Evolutionary conservation across 495 filamentous ascomycete species (phyloP).

Genomic region (Viridothelium virens): DNA sequence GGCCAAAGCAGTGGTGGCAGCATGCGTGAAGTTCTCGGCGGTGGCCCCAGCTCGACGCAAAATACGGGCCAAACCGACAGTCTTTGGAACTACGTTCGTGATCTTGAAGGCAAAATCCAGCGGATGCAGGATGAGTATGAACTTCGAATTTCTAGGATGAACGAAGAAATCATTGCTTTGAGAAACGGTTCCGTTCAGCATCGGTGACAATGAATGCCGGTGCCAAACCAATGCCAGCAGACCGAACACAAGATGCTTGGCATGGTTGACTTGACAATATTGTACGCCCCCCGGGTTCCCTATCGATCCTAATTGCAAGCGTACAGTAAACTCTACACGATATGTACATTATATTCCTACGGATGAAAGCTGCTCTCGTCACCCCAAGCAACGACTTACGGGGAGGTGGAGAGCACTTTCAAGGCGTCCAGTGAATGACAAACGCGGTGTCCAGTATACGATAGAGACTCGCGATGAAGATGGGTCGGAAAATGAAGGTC

Average conservation of each 20-base stretch:
- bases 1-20: conserved; percentile 33
- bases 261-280: neutral
- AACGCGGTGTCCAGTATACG: conserved; percentile 9
- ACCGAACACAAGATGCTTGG: neutral
- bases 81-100: conserved; percentile 31
- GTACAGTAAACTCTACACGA: neutral
- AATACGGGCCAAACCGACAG: conserved; percentile 17
- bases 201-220: neutral
- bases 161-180: conserved; percentile 31
- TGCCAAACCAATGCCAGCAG: neutral
- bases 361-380: neutral
- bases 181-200: conserved; percentile 10
- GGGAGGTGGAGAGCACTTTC: too few species aligned
- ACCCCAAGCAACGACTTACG: neutral
- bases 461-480: conserved; percentile 11
- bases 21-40: conserved; percentile 32
- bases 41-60: conserved; percentile 7
- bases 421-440: conserved; percentile 2
- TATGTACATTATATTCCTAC: conserved; percentile 1
- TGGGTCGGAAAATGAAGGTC: neutral
- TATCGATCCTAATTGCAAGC: neutral
- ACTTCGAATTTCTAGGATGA: conserved; percentile 25
- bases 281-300: neutral
- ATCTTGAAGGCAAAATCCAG: conserved; percentile 28
- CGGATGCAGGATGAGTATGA: conserved; percentile 33